Conservation (phyloP, 2,329 filamentous ascomycete genomes). For the Aureobasidium uvarum region DNA sequence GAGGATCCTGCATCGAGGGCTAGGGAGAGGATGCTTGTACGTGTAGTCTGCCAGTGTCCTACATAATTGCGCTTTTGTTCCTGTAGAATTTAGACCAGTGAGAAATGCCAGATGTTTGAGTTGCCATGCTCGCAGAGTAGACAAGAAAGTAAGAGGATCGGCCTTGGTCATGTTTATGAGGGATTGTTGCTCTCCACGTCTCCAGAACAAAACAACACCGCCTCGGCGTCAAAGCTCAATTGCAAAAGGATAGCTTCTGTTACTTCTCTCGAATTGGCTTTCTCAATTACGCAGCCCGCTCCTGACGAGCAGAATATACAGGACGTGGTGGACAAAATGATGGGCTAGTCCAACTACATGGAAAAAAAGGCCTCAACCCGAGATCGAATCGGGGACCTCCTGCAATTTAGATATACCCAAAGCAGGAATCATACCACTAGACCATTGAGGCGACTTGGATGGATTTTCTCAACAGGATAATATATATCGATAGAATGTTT, state of each 20-base stretch:
- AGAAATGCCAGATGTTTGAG: slow-evolving; percentile 60
- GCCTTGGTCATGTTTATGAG: neutral
- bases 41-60: slow-evolving; percentile 45
- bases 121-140: slow-evolving; percentile 51
- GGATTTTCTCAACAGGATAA: too few species aligned
- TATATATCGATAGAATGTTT: too few species aligned
- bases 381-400: slow-evolving; percentile 25
- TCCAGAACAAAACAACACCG: neutral
- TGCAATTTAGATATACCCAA: slow-evolving; percentile 22
- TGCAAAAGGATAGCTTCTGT: too few species aligned
- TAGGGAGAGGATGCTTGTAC: slow-evolving; percentile 38
- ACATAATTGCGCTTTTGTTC: slow-evolving; percentile 58
- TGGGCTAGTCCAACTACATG: too few species aligned
- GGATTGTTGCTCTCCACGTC: neutral
- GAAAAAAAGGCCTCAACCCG: slow-evolving; percentile 22
- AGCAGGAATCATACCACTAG: slow-evolving; percentile 27
- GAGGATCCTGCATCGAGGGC: slow-evolving; percentile 51
- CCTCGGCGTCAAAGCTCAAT: slow-evolving; percentile 1
- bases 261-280: too few species aligned
- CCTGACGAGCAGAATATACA: neutral
- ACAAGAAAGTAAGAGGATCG: slow-evolving; percentile 32
- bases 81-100: slow-evolving; percentile 59
- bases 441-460: slow-evolving; percentile 10
- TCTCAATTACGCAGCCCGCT: too few species aligned
- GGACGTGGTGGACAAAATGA: too few species aligned